Base-by-base conservation (phyloP, 139 green algal genomes). In the Astrephomene gubernaculifera region DNA sequence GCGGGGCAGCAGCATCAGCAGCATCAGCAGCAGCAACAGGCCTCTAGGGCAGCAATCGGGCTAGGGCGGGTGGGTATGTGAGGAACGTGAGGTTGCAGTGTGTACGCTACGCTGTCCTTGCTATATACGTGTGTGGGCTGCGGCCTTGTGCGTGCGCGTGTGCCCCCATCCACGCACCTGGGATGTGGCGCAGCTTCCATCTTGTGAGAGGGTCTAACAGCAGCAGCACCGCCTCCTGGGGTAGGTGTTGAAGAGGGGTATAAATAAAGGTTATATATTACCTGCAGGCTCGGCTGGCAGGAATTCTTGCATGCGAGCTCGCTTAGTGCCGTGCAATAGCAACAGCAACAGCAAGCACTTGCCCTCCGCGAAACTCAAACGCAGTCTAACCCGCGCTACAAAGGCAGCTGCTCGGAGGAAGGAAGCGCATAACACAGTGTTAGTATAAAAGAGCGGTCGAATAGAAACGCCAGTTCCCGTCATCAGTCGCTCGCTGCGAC, bases 161-260 rank as follows among this genome's bases (percentile, higher is more conserved):
- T n/a, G n/a, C 19, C 36, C 35, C 35, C 35, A 1, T 10, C 7
- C 4, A 43, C 52, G 24, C 53, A 81, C 73, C 73, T 29, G 73
- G 73, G 33, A 81, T 69, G 54, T 38, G 73, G 14, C 73, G 52
- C 53, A 81, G 73, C 53, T 39, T 52, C 73, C 73, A 81, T 24
- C 73, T 35, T 36, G 38, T 35, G 27, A 36, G 4, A 4, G 36
- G 53, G n/a, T 81, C 73, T 0, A 54, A 21, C 5, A 70, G 14
- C 7, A 81, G 14, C 35, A 81, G 4, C 53, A 54, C 1, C 73
- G 10, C 4, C n/a, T 39, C 61, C 68, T 75, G 31, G 29, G 61
- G 29, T 69, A 24, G 19, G 39, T 69, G 61, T 39, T n/a, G 29
- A n/a, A n/a, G 29, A 8, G 14, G 61, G 5, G 61, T 29, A 17